Percentiles rank a stretch among this genome's conserved stretches.
phyloP scores from a whole-genome alignment of 176 grass and related monocot species.

The Musa beccarii region DNA sequence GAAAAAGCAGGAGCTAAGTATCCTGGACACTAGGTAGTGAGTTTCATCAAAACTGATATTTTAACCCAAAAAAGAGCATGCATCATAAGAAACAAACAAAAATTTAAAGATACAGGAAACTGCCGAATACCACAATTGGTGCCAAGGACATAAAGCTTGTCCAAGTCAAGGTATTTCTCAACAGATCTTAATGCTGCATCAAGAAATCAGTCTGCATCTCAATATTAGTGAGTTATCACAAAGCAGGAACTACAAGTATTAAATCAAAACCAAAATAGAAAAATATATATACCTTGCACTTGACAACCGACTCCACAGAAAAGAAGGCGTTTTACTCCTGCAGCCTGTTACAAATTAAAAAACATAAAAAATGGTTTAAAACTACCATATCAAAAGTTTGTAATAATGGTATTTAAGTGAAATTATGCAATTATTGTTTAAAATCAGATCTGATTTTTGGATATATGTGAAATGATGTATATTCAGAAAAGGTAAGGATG shows the following conservation, averaged over 20 bases:
- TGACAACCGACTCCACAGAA: conserved; percentile 96
- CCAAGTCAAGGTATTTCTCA: conserved; percentile 91
- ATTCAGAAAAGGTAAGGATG: background rate
- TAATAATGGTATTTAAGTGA: background rate
- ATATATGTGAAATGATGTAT: background rate
- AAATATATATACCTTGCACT: conserved; percentile 66
- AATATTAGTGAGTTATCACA: conserved; percentile 33
- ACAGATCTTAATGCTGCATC: conserved; percentile 81
- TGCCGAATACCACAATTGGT: conserved; percentile 86
- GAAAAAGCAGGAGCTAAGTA: background rate
- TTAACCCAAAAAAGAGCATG: background rate
- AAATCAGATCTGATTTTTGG: too few species aligned
- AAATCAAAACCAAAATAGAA: conserved; percentile 1
- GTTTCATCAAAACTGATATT: too few species aligned
- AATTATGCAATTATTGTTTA: too few species aligned
- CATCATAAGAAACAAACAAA: background rate
- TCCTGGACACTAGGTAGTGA: too few species aligned
- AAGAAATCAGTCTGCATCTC: conserved; percentile 39
- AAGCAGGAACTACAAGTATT: conserved; percentile 7
- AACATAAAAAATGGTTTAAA: background rate
- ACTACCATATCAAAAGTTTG: background rate
- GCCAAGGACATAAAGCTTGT: conserved; percentile 96
- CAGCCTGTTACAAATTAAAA: conserved; percentile 53
- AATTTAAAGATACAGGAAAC: background rate
- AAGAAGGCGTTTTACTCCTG: conserved; percentile 93